Evolutionary conservation across 2,329 filamentous ascomycete species (phyloP).

Genomic region (Cercospora sp.): DNA sequence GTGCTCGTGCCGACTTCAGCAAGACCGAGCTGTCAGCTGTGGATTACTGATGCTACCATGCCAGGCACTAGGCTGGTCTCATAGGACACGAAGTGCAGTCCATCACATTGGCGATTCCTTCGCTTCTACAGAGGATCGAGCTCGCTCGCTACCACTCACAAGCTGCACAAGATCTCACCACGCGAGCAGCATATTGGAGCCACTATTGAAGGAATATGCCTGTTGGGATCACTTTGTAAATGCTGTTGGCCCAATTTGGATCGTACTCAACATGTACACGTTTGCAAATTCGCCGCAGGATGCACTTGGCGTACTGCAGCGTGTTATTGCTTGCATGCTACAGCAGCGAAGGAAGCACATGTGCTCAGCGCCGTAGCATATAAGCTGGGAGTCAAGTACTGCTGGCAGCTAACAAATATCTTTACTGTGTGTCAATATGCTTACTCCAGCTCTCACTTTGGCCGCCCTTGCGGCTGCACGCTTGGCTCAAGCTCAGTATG

Average conservation of each 20-base stretch:
- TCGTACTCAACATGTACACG: background rate
- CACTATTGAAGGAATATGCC: background rate
- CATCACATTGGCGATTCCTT: background rate
- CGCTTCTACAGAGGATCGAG: background rate
- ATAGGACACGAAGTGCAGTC: background rate
- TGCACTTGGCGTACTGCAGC: background rate
- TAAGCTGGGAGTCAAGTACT: background rate
- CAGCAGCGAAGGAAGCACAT: background rate
- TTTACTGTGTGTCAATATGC: background rate
- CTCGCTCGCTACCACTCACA: background rate
- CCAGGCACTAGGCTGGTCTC: background rate
- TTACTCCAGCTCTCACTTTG: background rate
- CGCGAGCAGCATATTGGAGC: background rate
- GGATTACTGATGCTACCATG: background rate
- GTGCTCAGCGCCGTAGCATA: background rate
- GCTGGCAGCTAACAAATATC: background rate
- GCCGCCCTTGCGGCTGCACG: background rate
- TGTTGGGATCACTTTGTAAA: background rate
- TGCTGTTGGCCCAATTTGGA: background rate
- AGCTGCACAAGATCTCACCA: background rate
- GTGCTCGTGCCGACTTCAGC: background rate
- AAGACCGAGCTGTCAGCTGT: background rate
- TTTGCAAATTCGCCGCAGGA: background rate
- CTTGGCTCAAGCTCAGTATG: slow-evolving; percentile 7
- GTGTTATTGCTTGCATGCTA: background rate